Percentiles rank a stretch among this genome's conserved stretches.
Evolutionary conservation across 2,329 filamentous ascomycete species (phyloP).

Genomic region (Cercospora zeina): DNA sequence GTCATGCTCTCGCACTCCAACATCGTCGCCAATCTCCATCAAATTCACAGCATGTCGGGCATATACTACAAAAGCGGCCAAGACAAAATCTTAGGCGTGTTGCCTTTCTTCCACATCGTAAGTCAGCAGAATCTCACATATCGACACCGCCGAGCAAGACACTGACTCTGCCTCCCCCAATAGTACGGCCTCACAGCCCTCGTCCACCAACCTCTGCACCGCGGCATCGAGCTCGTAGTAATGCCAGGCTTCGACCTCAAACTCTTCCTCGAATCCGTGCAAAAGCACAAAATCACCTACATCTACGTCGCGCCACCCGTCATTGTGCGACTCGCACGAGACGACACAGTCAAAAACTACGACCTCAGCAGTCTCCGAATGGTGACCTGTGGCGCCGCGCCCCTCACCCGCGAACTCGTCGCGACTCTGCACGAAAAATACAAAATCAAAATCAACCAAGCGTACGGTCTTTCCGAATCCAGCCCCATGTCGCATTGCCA

Average conservation of each 20-base stretch:
- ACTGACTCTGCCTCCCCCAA: background rate
- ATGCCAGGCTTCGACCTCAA: conserved; percentile 81
- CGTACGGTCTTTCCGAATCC: conserved; percentile 77
- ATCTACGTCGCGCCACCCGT: conserved; percentile 82
- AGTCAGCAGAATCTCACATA: background rate
- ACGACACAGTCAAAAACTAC: conserved; percentile 74
- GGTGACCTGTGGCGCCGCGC: conserved; percentile 86
- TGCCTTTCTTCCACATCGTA: conserved; percentile 83
- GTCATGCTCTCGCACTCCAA: conserved; percentile 84
- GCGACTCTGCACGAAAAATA: conserved; percentile 72
- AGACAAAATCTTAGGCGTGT: conserved; percentile 74
- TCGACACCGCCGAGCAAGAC: background rate
- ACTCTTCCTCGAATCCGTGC: conserved; percentile 72
- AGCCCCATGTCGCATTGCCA: conserved; percentile 42
- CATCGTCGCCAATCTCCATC: conserved; percentile 68
- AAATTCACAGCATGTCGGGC: conserved; percentile 55
- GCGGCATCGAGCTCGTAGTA: conserved; percentile 66
- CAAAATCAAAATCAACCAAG: conserved; percentile 80
- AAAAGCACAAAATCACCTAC: conserved; percentile 73
- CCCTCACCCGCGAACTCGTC: conserved; percentile 76
- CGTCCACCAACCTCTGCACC: conserved; percentile 66
- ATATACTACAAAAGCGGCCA: conserved; percentile 48
- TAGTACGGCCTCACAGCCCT: conserved; percentile 72
- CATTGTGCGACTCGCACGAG: conserved; percentile 75
- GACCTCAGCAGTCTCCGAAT: conserved; percentile 77